Base-by-base conservation (phyloP, 768 basidiomycete genomes). In the Lanmaoa rubissima region DNA sequence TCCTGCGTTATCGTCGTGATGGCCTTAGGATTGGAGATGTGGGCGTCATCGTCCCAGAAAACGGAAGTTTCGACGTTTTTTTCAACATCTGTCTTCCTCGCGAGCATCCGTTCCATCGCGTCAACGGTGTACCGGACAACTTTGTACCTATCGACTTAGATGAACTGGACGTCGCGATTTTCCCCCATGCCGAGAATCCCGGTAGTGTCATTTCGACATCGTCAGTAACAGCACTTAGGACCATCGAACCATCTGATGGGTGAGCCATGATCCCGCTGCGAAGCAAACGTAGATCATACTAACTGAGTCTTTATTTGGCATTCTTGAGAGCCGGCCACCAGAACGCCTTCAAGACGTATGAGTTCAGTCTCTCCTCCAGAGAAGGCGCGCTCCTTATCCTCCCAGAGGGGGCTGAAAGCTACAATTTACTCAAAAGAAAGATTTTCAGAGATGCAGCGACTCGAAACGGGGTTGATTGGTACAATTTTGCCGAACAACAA, bases 1-100 rank as follows among this genome's bases (percentile, higher is more conserved):
- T 71, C 10, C 65, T 68, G n/a, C 43, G 48, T 6, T 69, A 74
- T 34, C 61, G 61, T 14, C 52, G 48, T 2, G 53, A 62, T 17
- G 73, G 73, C 5, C 62, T 71, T 21, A 65, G 53, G 42, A 72
- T 75, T 32, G 74, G 75, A 2, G 74, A 76, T 52, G 69, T 76
- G 4, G 73, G 73, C 14, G 62, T 74, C 35, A 36, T 76, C 31
- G 66, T 52, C 24, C 38, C 67, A 3, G 64, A 62, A 24, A 61
- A 65, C 38, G 74, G 74, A 36, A 62, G 60, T 9, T 76, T 76
- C 39, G 67, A 70, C 48, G 71, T 72, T 53, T 66, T 74, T 2
- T 76, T 76, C 62, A 76, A 73, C 49, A 69, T 76, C 6, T 70
- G 67, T 42, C 61, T 72, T 5, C 63, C 72, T 40, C 69, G 67